Conservation (phyloP, 495 filamentous ascomycete genomes). For the Penicillium salamii region DNA sequence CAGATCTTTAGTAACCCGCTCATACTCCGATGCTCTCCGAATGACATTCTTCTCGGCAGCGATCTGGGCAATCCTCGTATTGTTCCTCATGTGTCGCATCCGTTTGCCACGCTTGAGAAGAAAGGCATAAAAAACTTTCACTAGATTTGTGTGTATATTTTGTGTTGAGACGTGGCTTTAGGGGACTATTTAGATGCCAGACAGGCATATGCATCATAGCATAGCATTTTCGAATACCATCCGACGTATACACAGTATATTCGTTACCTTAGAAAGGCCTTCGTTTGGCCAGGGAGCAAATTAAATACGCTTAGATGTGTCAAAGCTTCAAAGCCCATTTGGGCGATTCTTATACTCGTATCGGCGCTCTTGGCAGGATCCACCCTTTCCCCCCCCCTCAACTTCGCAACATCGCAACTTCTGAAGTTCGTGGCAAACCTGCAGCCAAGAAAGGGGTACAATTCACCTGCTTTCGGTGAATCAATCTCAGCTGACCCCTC, state of each 20-base stretch:
- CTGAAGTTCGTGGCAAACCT: background rate
- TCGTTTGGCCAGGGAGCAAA: too few relatives aligned
- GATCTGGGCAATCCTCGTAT: conserved; percentile 46
- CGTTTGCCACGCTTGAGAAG: conserved; percentile 53
- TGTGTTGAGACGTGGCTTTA: too few relatives aligned
- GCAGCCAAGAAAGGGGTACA: background rate
- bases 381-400: background rate
- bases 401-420: conserved; percentile 1
- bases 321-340: too few relatives aligned
- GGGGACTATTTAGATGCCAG: too few relatives aligned
- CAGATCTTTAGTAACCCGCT: conserved; percentile 47
- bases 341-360: background rate
- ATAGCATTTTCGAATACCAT: background rate
- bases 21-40: conserved; percentile 58
- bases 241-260: background rate
- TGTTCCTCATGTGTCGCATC: conserved; percentile 48
- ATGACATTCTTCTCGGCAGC: conserved; percentile 52
- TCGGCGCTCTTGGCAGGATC: conserved; percentile 4
- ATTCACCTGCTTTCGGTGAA: background rate
- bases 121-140: conserved; percentile 19
- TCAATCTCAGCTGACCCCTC: background rate
- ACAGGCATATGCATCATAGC: background rate
- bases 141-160: too few relatives aligned
- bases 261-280: too few relatives aligned
- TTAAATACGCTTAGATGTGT: too few relatives aligned